Percentiles rank a stretch among this genome's conserved stretches.
These are phyloP conservation scores for Colletotrichum tabaci DNA, from an alignment of 2,329 filamentous ascomycete genomes.

Conservation along the genomic window DNA sequence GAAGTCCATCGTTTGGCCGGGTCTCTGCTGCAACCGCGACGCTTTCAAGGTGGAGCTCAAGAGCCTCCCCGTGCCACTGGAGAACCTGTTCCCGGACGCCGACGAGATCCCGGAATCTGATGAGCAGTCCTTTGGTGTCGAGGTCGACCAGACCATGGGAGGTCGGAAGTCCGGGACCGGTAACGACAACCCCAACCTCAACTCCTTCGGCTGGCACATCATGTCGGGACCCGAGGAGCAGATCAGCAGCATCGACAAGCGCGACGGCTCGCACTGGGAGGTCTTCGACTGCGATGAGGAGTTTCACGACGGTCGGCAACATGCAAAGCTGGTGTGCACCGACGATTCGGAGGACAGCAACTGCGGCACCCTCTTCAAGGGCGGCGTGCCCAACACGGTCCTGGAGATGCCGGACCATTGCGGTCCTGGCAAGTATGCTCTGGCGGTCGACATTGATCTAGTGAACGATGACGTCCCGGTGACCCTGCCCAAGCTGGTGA, in stretches of 20 bases:
- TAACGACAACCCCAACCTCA: background rate
- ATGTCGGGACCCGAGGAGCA: constrained; percentile 6
- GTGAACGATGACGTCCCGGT: background rate
- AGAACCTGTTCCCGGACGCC: too few species aligned
- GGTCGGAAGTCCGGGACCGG: too few species aligned
- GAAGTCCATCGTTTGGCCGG: too few species aligned
- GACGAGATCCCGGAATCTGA: too few species aligned
- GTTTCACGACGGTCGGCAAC: constrained; percentile 6
- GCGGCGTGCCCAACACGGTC: constrained; percentile 11
- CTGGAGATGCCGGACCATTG: constrained; percentile 19
- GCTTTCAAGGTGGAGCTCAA: too few species aligned
- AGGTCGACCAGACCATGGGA: too few species aligned
- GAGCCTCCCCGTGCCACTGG: too few species aligned
- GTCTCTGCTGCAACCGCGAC: too few species aligned
- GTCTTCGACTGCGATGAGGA: constrained; percentile 13
- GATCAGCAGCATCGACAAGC: constrained; percentile 9
- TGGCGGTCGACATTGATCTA: constrained; percentile 10
- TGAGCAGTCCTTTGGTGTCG: too few species aligned
- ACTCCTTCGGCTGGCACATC: constrained; percentile 18
- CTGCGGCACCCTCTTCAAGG: constrained; percentile 20
- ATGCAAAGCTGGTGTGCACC: constrained; percentile 8
- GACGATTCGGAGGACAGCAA: constrained; percentile 12
- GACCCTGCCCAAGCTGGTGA: constrained; percentile 1
- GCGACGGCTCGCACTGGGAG: constrained; percentile 22
- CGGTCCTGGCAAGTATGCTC: constrained; percentile 17